Evolutionary conservation across 371 early-diverging fungal genomes (phyloP).

Genomic region (Batkoa obscura): DNA sequence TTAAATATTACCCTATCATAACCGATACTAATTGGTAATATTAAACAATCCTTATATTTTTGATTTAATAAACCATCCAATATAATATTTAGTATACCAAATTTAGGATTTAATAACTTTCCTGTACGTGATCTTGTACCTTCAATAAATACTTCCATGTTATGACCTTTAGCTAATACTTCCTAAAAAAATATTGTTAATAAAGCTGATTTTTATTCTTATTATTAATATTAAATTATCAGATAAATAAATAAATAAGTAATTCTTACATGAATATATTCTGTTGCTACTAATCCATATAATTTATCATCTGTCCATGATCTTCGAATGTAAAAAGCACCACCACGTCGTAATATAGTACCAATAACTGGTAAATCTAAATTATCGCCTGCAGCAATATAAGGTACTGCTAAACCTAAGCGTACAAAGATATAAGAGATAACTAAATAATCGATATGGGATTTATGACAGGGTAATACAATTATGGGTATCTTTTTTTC

Average conservation of each 20-base stretch:
- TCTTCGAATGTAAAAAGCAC: slow-evolving; percentile 69
- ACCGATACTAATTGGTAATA: slow-evolving; percentile 71
- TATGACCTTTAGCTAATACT: slow-evolving; percentile 39
- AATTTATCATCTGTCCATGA: slow-evolving; percentile 61
- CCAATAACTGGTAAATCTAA: slow-evolving; percentile 67
- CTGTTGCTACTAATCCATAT: slow-evolving; percentile 47
- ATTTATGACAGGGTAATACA: slow-evolving; percentile 72
- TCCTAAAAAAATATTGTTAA: slow-evolving; percentile 6
- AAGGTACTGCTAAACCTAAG: slow-evolving; percentile 62
- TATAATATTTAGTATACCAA: slow-evolving; percentile 65
- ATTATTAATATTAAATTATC: slow-evolving; percentile 4
- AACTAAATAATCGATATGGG: slow-evolving; percentile 79
- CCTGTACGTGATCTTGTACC: slow-evolving; percentile 62
- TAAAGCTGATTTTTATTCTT: neutral
- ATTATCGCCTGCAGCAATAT: slow-evolving; percentile 80
- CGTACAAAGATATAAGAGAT: slow-evolving; percentile 65
- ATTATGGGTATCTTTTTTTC: slow-evolving; percentile 52
- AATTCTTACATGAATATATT: slow-evolving; percentile 34
- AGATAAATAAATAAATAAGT: neutral
- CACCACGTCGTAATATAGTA: slow-evolving; percentile 35
- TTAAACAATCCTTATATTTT: slow-evolving; percentile 39
- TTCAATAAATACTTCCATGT: slow-evolving; percentile 72
- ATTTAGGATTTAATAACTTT: slow-evolving; percentile 58
- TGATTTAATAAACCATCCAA: slow-evolving; percentile 45
- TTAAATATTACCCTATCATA: slow-evolving; percentile 42